Evolutionary conservation across 2,329 filamentous ascomycete genomes (phyloP).

Genomic region (Microthyrium microscopicum): DNA sequence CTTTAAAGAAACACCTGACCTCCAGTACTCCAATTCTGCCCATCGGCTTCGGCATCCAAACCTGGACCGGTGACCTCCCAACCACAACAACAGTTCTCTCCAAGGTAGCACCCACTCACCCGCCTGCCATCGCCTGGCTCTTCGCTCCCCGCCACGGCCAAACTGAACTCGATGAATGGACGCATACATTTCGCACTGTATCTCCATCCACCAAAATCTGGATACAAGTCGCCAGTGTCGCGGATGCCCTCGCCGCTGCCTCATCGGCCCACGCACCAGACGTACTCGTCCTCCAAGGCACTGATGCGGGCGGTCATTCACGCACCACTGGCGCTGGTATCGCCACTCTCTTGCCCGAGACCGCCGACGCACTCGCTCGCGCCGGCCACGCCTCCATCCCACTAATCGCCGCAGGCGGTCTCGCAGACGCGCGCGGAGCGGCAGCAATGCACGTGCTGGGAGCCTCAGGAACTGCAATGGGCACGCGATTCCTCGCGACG

Average conservation of each 20-base stretch:
- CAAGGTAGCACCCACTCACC: conserved; percentile 29
- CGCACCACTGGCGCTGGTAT: conserved; percentile 37
- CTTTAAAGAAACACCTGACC: conserved; percentile 6
- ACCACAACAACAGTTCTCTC: conserved; percentile 32
- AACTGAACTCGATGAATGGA: conserved; percentile 18
- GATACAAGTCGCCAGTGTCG: conserved; percentile 44
- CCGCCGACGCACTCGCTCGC: conserved; percentile 29
- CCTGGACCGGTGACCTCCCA: conserved; percentile 30
- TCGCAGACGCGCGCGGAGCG: conserved; percentile 37
- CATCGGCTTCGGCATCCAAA: conserved; percentile 46
- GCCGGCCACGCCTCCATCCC: conserved; percentile 15
- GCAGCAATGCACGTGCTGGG: conserved; percentile 39
- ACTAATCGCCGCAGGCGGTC: conserved; percentile 42
- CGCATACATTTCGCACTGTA: conserved; percentile 14
- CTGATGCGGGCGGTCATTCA: conserved; percentile 49
- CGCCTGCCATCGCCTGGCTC: conserved; percentile 47
- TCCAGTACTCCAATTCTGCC: conserved; percentile 21
- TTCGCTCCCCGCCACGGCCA: conserved; percentile 39
- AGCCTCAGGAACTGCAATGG: conserved; percentile 37
- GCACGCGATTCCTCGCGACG: conserved; percentile 44
- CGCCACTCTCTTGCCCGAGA: conserved; percentile 40
- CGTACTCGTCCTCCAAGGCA: conserved; percentile 44
- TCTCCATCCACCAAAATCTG: conserved; percentile 32
- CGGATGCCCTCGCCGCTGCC: conserved; percentile 32
- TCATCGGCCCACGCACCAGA: conserved; percentile 22